These are phyloP conservation scores for Wolfiporia cocos DNA, from an alignment of 1,284 basidiomycete genomes.

Conservation along the genomic window DNA sequence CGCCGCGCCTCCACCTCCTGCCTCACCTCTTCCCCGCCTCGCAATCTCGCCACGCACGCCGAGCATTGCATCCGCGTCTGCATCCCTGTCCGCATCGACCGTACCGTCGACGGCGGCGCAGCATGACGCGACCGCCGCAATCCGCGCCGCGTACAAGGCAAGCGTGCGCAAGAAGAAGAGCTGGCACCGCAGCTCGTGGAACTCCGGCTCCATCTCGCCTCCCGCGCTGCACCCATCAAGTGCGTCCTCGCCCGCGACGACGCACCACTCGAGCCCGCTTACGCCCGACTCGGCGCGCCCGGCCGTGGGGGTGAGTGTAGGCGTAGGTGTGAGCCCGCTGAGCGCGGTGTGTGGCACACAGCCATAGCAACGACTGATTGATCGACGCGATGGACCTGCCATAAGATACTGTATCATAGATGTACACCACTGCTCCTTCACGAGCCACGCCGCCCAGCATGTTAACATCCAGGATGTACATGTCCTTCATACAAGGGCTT, in stretches of 20 bases:
- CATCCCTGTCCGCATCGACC: no score
- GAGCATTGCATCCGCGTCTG: slow-evolving; percentile 23
- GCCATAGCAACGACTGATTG: not conserved
- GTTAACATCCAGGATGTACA: no score
- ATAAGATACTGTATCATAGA: not conserved
- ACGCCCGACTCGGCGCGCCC: slow-evolving; percentile 10
- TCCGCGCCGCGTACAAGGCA: slow-evolving; percentile 50
- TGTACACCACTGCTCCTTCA: no score
- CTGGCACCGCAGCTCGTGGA: slow-evolving; percentile 53
- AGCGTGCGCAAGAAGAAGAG: slow-evolving; percentile 51
- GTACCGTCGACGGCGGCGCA: slow-evolving; percentile 19
- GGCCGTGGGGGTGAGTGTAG: slow-evolving; percentile 6
- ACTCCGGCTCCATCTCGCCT: slow-evolving; percentile 19
- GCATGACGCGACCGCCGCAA: slow-evolving; percentile 35
- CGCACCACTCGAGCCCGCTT: slow-evolving; percentile 16
- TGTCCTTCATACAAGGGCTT: no score
- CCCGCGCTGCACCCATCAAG: no score
- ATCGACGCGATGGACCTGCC: not conserved
- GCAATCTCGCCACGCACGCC: slow-evolving; percentile 20
- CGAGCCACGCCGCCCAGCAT: no score
- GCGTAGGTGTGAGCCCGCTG: not conserved
- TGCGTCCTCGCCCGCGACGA: slow-evolving; percentile 14
- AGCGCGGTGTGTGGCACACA: not conserved
- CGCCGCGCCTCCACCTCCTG: slow-evolving; percentile 7
- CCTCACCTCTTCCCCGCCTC: slow-evolving; percentile 15